Base-by-base conservation (phyloP, 768 basidiomycete genomes). In the Russula sp. region DNA sequence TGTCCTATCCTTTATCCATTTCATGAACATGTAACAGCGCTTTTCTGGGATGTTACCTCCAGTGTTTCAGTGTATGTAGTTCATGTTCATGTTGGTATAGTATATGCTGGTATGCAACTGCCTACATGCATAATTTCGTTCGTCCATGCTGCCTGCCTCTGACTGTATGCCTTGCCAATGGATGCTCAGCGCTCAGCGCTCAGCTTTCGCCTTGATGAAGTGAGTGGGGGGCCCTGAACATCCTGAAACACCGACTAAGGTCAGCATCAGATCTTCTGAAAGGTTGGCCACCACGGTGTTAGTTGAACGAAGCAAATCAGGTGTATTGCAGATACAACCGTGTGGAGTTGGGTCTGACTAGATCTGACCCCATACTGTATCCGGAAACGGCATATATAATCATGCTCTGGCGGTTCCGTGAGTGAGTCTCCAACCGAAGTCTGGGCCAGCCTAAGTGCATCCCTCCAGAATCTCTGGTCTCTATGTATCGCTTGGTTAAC, bases 1-100 rank as follows among this genome's bases (percentile, higher is more conserved):
- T 58, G 52, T 49, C 5, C 59, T 34, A 46, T 26, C 42, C 46
- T 14, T 30, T 55, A 34, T 36, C 10, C 34, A 49, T 64, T 32
- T 28, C 20, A 38, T 26, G 10, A 48, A 22, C 28, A 50, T 36
- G 53, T 32, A 61, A 32, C 18, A 22, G 52, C n/a, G 34, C 46
- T 5, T 46, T n/a, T 62, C 4, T 54, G 36, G 26, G 44, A 48
- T 38, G 49, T 38, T 48, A 28, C 24, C 26, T 28, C 49, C 14
- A 7, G 26, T 22, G 7, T 4, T n/a, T 48, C 22, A 48, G 11
- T 13, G 46, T 48, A 48, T 48, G 46, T 48, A 24, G 46, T 48
- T 13, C 46, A 13, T 11, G 38, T 18, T 10, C 34, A 36, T 11
- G 36, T 36, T 4, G 34, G 9, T 34, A 34, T 34, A n/a, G n/a